These are phyloP conservation scores for Fraxinus latifolia DNA, from an alignment of 305 asterid genomes.

Conservation along the genomic window DNA sequence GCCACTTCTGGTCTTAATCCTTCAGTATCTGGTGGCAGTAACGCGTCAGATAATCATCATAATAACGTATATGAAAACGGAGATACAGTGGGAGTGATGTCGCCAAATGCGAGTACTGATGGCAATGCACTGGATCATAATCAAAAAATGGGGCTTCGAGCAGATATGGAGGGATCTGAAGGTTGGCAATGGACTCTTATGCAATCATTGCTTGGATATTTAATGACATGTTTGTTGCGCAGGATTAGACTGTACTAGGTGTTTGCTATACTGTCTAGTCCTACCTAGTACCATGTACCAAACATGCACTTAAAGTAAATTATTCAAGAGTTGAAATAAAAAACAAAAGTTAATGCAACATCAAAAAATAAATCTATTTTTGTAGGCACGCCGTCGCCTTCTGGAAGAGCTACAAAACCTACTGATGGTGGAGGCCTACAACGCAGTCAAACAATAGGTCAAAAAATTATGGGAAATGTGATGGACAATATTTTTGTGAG, in stretches of 20 bases:
- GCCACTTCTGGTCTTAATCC: conserved; percentile 37
- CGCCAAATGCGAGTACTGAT: conserved; percentile 35
- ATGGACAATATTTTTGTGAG: conserved; percentile 79
- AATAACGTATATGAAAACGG: conserved; percentile 52
- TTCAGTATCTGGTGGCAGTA: conserved; percentile 33
- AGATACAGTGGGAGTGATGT: conserved; percentile 30
- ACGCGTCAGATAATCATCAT: conserved; percentile 31
- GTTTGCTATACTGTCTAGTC: background rate
- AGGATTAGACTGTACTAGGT: background rate
- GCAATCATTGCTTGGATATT: conserved; percentile 17
- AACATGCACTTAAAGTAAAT: conserved; percentile 3
- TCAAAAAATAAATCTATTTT: background rate
- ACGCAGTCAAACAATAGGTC: conserved; percentile 91
- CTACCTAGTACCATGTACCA: background rate
- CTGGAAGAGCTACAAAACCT: conserved; percentile 59
- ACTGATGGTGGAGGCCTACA: conserved; percentile 53
- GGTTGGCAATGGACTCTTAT: conserved; percentile 46
- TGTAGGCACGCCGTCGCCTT: conserved; percentile 79
- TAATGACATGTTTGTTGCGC: background rate
- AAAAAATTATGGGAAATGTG: conserved; percentile 90
- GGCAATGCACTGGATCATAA: conserved; percentile 41
- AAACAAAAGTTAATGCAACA: background rate
- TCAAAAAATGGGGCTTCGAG: conserved; percentile 45
- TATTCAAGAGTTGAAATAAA: conserved; percentile 16
- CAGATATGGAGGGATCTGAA: conserved; percentile 69